Evolutionary conservation across 1,284 basidiomycete species (phyloP), one percentile per base, ranked within the genome.

Genomic region (Leucocoprinus gongylophorus): DNA sequence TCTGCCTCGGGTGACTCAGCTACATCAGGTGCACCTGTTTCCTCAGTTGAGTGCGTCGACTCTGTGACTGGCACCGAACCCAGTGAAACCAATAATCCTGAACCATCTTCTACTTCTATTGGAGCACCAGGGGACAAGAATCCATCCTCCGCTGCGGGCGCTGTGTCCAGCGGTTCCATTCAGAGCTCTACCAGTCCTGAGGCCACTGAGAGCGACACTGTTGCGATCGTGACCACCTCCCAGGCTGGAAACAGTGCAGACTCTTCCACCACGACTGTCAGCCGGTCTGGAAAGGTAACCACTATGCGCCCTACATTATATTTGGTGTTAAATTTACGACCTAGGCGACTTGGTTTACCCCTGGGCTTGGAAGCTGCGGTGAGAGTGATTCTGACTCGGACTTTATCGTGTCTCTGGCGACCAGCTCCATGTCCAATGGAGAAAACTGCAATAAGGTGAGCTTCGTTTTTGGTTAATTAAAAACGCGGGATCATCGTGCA

Each of bases 311-410:
- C 21, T 12, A 15, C 12, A 42, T 5, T 20, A 7, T 21, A 21
- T 40, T 15, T 13, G 21, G 8, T 17, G 35, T 23, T 47, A 15
- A 46, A 7, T 18, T 21, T 21, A 13, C 5, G 2, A n/a, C 28
- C 12, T 9, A 47, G 46, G 46, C 46, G 13, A 47, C 46, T 28
- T 47, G 46, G 46, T 47, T 28, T 21, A 38, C 23, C 13, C 32
- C 33, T 28, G 46, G 46, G 29, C 46, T 47, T 21, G 46, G 46
- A 28, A 47, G 46, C 26, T 47, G 46, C 21, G 46, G 46, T 5
- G 21, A 47, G 35, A 47, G 23, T 15, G 35, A 47, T 38, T 28
- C 46, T 7, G 46, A 47, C 17, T 47, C 46, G 3, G 46, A 47
- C 21, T 38, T 47, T 21, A 35, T 47, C n/a, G 46, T 47, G 35